These are phyloP conservation scores for Phlegmacium glaucopus DNA, from an alignment of 768 basidiomycete species.

Conservation along the genomic window DNA sequence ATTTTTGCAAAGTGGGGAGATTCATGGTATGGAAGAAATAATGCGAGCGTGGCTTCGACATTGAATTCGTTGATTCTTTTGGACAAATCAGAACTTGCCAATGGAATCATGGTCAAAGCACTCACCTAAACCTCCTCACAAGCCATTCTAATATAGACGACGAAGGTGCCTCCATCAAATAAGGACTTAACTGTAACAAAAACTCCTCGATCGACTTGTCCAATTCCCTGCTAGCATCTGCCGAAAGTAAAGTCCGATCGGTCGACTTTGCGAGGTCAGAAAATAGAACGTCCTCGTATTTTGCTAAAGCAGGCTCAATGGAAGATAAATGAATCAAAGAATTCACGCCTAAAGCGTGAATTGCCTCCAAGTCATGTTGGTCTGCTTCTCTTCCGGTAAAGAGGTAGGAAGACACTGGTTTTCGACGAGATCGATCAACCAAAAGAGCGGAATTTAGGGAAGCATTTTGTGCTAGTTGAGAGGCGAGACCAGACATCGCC, in stretches of 20 bases:
- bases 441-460: conserved; percentile 79
- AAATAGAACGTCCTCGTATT: conserved; percentile 72
- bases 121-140: conserved; percentile 86
- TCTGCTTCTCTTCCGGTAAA: conserved; percentile 82
- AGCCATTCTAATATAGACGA: conserved; percentile 93
- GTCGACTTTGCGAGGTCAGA: conserved; percentile 69
- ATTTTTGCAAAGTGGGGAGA: conserved; percentile 94
- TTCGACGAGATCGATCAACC: conserved; percentile 60
- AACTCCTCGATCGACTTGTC: conserved; percentile 60
- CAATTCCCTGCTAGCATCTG: conserved; percentile 60
- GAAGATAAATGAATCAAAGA: conserved; percentile 70
- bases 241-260: conserved; percentile 75
- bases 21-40: conserved; percentile 95
- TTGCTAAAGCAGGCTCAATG: conserved; percentile 53
- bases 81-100: conserved; percentile 5
- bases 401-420: conserved; percentile 76
- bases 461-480: conserved; percentile 73
- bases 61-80: conserved; percentile 92
- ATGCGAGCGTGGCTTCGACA: conserved; percentile 65
- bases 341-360: conserved; percentile 77
- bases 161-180: conserved; percentile 76
- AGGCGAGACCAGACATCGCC: conserved; percentile 67
- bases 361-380: conserved; percentile 82
- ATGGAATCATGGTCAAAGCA: background rate
- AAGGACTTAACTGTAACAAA: conserved; percentile 70